Base-by-base conservation (phyloP, 257 asterid genomes). In the Gentiana dahurica region DNA sequence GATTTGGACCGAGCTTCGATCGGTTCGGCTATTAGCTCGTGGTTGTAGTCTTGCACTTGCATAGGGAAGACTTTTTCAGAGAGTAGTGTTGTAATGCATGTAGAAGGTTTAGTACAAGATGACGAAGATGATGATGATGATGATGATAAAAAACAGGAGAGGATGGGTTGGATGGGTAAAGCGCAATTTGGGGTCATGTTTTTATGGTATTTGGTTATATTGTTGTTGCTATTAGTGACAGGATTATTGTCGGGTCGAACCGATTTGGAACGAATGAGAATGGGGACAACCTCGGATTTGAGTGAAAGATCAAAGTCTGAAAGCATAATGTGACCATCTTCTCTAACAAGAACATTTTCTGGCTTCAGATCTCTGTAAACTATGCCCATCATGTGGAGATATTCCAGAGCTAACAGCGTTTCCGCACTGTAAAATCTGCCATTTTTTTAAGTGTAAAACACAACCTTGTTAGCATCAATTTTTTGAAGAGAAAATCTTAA, bases 11-110 rank as follows among this genome's bases (percentile, higher is more conserved):
- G 77, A 1, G 85, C 83, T 5, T 80, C 79, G 0, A 82, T 61
- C 0, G 95, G 95, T 71, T 87, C 95, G 1, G 89, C 94, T 34
- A 84, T 81, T 0, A 87, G 61, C 46, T 77, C 83, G 4, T 77
- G 59, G 59, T 47, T 53, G 66, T 58, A 48, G 15, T 64, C 60
- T 58, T 58, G 55, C 5, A n/a, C 60, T 58, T 58, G 55, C 5
- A n/a, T 24, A 36, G 56, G 36, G 8, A 44, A 57, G 4, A 4
- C 46, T 51, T 55, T 60, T 58, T 51, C 60, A 7, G 34, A 37
- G 37, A 36, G 36, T n/a, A 44, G 32, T 12, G 33, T 36, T 7
- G 51, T 24, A 1, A 36, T 13, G 0, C 9, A 49, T 32, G 7
- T 6, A 6, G 46, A 4, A 3, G 11, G 55, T 55, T 56, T 60